Evolutionary conservation across 179 eudicot genomes (phyloP), one percentile per base, ranked within the genome.

Genomic region (Sideroxylon spinosum): DNA sequence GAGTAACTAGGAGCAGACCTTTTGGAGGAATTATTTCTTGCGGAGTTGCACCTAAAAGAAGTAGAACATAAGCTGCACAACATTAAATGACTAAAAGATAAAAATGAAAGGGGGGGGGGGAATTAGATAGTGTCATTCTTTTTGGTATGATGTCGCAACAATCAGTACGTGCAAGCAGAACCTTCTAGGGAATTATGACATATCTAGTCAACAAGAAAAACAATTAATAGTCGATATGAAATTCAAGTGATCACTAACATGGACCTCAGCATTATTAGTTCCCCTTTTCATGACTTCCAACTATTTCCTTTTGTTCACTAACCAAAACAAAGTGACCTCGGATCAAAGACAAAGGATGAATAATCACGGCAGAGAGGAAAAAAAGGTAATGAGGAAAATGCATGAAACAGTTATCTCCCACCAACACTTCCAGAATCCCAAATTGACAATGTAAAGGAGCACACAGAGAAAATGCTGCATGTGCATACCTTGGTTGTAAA

Each of bases 1-100:
- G 98, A 49, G 92, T 90, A 32, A 95, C 99, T 78, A 95, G 83
- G 76, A 89, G 85, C 79, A 95, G 89, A 71, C 98, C 94, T 74
- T 82, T 87, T 23, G 99, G 95, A 82, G 94, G 97, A 83, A 90
- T 88, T 55, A 85, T 73, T 75, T 91, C 98, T 52, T 55, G 82
- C 67, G 90, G 85, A 19, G 65, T 82, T 77, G 82, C 73, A 83
- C 89, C 92, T 91, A 49, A 17, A 78, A 46, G 37, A 71, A 79
- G 67, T 65, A 76, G 56, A 73, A 49, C 19, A 29, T 72, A 70
- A 29, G 76, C 66, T 61, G 32, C 71, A 63, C 22, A 53, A 49
- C 52, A 67, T 9, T 19, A 65, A 65, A 37, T 20, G 55, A 67
- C 44, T 44, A 26, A 76, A 37, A 61, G 29, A 71, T 57, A 81